Conservation (phyloP, 1,284 basidiomycete genomes). For the Calocybe gambosa region DNA sequence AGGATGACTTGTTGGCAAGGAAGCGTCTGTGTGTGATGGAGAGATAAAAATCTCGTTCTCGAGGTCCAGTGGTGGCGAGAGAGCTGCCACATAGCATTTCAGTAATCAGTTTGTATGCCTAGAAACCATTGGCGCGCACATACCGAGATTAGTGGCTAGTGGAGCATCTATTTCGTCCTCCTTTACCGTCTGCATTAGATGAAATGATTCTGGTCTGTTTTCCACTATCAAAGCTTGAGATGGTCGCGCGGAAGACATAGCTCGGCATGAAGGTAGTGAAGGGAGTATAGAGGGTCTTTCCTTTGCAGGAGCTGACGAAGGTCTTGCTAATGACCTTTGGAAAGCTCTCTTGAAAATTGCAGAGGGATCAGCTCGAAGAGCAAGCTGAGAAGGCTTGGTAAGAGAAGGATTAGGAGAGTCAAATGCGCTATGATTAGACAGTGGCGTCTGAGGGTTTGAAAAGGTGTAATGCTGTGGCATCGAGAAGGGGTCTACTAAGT, state of each 20-base stretch:
- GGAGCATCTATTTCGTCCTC: conserved; percentile 20
- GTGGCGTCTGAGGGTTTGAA: not conserved
- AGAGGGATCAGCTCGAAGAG: conserved; percentile 7
- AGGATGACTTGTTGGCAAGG: conserved; percentile 15
- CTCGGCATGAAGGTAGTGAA: conserved; percentile 14
- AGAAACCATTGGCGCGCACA: not conserved
- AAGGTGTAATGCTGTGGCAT: not conserved
- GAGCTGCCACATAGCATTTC: conserved; percentile 4
- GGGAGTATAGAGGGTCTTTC: conserved; percentile 27
- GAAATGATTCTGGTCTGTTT: conserved; percentile 2
- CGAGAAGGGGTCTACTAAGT: not conserved
- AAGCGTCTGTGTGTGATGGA: conserved; percentile 9
- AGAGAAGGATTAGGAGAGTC: conserved; percentile 5
- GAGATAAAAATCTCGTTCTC: conserved; percentile 9
- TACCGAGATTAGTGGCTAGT: conserved; percentile 12
- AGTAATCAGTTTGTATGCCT: not conserved
- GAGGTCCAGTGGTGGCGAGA: conserved; percentile 16
- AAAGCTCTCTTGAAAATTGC: conserved; percentile 16
- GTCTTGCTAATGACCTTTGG: conserved; percentile 31
- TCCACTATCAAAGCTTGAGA: not conserved
- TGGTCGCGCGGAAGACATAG: not conserved
- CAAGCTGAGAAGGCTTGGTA: not conserved
- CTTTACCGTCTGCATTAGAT: conserved; percentile 19
- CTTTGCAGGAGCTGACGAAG: conserved; percentile 45
- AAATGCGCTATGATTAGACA: not conserved